Percentiles rank a stretch among this genome's conserved stretches.
These are phyloP conservation scores for Aspergillus wentii DNA, from an alignment of 495 filamentous ascomycete genomes.

Conservation along the genomic window DNA sequence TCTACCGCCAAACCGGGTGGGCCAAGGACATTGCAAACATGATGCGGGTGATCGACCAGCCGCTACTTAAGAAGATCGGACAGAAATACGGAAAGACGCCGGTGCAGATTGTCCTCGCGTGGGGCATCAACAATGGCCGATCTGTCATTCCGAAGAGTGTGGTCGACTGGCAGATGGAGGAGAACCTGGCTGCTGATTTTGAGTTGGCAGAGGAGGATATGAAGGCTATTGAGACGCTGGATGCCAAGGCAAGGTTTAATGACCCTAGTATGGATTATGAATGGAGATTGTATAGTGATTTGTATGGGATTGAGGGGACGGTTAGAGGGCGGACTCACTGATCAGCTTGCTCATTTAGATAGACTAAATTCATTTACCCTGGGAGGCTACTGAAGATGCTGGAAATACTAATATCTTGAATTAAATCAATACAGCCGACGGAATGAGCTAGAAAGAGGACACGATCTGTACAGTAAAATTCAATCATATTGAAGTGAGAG, in stretches of 20 bases:
- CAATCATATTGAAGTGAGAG: too few relatives aligned
- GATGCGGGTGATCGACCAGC: conserved; percentile 47
- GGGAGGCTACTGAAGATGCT: too few relatives aligned
- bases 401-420: too few relatives aligned
- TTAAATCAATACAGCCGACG: too few relatives aligned
- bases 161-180: conserved; percentile 41
- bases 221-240: conserved; percentile 39
- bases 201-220: conserved; percentile 42
- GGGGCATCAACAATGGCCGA: conserved; percentile 57
- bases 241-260: conserved; percentile 55
- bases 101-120: conserved; percentile 56
- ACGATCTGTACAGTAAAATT: too few relatives aligned
- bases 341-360: too few relatives aligned
- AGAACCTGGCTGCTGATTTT: conserved; percentile 55
- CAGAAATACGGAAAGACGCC: conserved; percentile 56
- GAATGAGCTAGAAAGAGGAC: too few relatives aligned
- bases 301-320: conserved; percentile 45
- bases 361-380: too few relatives aligned
- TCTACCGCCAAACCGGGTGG: conserved; percentile 47
- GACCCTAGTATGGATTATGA: conserved; percentile 48
- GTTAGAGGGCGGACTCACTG: conserved; percentile 6
- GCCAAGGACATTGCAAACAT: conserved; percentile 14
- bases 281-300: conserved; percentile 50
- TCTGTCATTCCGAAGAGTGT: conserved; percentile 60
- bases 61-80: conserved; percentile 52